These are phyloP conservation scores for Poteriospumella lacustris DNA, from an alignment of 108 stramenopile species.

Conservation along the genomic window DNA sequence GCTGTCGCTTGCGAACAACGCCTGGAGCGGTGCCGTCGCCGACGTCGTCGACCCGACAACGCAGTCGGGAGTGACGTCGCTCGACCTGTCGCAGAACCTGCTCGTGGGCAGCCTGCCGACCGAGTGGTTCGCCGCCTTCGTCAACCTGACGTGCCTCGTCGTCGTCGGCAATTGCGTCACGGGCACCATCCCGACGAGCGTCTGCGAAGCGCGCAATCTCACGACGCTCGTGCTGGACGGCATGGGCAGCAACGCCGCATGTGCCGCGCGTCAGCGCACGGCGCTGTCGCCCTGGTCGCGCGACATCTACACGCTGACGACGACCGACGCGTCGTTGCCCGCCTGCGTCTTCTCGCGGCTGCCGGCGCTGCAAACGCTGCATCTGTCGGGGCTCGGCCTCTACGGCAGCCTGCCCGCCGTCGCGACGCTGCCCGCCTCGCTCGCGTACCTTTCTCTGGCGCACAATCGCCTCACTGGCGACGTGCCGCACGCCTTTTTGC, in stretches of 20 bases:
- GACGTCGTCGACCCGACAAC: too few relatives aligned
- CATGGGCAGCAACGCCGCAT: not conserved
- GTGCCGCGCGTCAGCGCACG: not conserved
- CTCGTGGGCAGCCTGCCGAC: too few relatives aligned
- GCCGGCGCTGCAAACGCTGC: not conserved
- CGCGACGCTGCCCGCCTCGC: not conserved
- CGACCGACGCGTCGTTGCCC: not conserved
- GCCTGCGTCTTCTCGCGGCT: not conserved
- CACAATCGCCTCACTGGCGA: not conserved
- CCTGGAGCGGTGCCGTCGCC: too few relatives aligned
- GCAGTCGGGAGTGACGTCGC: too few relatives aligned
- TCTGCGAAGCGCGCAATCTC: constrained; percentile 19
- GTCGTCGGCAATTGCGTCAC: constrained; percentile 22
- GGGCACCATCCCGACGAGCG: not conserved
- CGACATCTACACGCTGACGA: not conserved
- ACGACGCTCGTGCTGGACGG: constrained; percentile 9
- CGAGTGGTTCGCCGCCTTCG: too few relatives aligned
- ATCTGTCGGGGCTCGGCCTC: not conserved
- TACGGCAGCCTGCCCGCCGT: not conserved
- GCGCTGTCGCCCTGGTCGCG: not conserved
- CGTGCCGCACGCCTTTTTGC: not conserved
- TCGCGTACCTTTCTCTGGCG: not conserved
- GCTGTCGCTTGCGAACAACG: too few relatives aligned
- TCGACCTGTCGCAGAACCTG: too few relatives aligned
- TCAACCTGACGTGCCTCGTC: too few relatives aligned